phyloP scores from a whole-genome alignment of 1,139 yeast genomes.

The Magnusiomyces starmeri region DNA sequence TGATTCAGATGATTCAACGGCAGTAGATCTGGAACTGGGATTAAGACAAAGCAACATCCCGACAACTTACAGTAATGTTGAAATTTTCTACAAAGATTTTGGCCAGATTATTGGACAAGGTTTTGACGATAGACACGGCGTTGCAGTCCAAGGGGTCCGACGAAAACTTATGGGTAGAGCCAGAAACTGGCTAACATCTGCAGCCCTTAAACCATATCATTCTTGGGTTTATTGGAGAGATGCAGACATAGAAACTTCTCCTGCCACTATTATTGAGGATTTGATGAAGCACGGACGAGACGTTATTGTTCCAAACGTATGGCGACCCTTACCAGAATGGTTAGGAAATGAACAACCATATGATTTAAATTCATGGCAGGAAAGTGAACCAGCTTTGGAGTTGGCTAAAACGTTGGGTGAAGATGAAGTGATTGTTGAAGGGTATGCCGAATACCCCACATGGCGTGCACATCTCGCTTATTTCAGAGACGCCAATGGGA shows the following conservation, averaged over 20 bases:
- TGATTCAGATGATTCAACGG: conserved; percentile 61
- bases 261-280: conserved; percentile 55
- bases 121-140: conserved; percentile 70
- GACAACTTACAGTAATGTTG: conserved; percentile 57
- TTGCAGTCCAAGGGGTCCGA: conserved; percentile 64
- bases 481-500: conserved; percentile 73
- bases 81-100: conserved; percentile 59
- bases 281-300: conserved; percentile 58
- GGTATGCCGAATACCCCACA: conserved; percentile 85
- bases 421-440: conserved; percentile 88
- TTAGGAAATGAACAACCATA: conserved; percentile 84
- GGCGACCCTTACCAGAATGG: conserved; percentile 92
- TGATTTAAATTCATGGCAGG: conserved; percentile 89
- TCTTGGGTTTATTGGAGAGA: conserved; percentile 76
- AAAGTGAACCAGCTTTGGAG: conserved; percentile 72
- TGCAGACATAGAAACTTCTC: conserved; percentile 59
- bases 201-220: conserved; percentile 57
- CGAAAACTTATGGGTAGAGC: conserved; percentile 69
- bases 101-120: conserved; percentile 73
- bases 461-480: conserved; percentile 92
- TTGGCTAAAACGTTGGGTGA: conserved; percentile 69
- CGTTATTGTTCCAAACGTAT: conserved; percentile 78
- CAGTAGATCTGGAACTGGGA: conserved; percentile 55
- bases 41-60: conserved; percentile 46
- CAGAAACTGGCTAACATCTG: conserved; percentile 59